Evolutionary conservation across 495 filamentous ascomycete genomes (phyloP).

Genomic region (Lophiotrema nucula): DNA sequence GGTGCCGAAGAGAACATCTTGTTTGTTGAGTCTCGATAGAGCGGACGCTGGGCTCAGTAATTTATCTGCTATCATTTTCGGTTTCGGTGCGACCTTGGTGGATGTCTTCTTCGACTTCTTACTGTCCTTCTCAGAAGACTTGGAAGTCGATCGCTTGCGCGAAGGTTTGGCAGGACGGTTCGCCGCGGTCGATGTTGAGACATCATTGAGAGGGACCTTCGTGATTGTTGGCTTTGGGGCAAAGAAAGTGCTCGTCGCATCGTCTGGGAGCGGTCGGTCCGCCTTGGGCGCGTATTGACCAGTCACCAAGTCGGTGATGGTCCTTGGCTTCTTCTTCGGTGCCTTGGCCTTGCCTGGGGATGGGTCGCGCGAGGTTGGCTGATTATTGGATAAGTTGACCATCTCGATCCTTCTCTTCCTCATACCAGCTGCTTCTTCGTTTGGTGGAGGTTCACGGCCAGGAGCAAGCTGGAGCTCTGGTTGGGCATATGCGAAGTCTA

Average conservation of each 20-base stretch:
- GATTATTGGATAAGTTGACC: constrained; percentile 23
- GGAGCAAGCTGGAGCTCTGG: too few species aligned
- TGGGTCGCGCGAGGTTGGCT: constrained; percentile 1
- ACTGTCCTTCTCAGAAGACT: constrained; percentile 18
- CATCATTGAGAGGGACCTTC: constrained; percentile 17
- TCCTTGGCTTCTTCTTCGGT: constrained; percentile 71
- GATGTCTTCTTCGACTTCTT: constrained; percentile 41
- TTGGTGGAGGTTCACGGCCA: not conserved
- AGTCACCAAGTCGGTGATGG: constrained; percentile 81
- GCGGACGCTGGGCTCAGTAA: constrained; percentile 75
- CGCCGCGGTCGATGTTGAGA: not conserved
- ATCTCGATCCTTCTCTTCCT: constrained; percentile 1
- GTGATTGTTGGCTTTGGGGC: constrained; percentile 5
- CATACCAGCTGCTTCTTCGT: not conserved
- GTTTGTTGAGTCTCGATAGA: constrained; percentile 61
- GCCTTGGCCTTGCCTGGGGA: constrained; percentile 53
- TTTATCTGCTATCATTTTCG: constrained; percentile 47
- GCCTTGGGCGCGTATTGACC: constrained; percentile 60
- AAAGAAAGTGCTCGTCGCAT: constrained; percentile 32
- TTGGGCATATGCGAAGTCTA: not conserved
- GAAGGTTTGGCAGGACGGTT: constrained; percentile 13
- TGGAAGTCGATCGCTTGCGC: constrained; percentile 22
- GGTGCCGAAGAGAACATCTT: constrained; percentile 88
- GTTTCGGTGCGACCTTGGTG: constrained; percentile 48
- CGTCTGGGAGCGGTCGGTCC: constrained; percentile 16